Conservation (phyloP, 257 asterid genomes). For the Galeopsis tetrahit region DNA sequence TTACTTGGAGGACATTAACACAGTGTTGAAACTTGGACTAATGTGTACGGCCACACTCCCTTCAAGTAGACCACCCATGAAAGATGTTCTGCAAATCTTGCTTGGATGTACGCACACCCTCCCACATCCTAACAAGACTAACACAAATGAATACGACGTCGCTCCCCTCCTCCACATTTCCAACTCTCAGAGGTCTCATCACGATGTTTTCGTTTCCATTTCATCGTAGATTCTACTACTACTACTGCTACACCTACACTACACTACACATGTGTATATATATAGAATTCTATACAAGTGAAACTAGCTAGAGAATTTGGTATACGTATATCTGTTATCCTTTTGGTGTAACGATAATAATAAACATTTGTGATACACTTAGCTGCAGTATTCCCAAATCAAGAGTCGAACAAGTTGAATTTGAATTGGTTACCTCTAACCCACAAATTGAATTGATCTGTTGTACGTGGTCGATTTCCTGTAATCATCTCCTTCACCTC, state of each 20-base stretch:
- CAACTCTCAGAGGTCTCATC: slow-evolving; percentile 37
- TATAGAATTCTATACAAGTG: too few relatives aligned
- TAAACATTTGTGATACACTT: too few relatives aligned
- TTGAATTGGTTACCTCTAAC: too few relatives aligned
- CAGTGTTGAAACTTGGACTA: slow-evolving; percentile 71
- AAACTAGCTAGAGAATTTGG: too few relatives aligned
- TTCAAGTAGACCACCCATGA: slow-evolving; percentile 77
- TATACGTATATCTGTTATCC: too few relatives aligned
- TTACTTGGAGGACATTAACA: slow-evolving; percentile 58
- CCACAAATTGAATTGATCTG: too few relatives aligned
- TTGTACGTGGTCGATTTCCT: too few relatives aligned
- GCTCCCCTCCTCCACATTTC: slow-evolving; percentile 70
- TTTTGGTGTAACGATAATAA: too few relatives aligned
- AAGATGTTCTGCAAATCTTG: slow-evolving; percentile 63
- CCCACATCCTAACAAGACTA: slow-evolving; percentile 37
- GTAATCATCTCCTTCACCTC: too few relatives aligned
- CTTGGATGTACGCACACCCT: slow-evolving; percentile 44
- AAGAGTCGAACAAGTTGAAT: too few relatives aligned
- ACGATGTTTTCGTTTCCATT: slow-evolving; percentile 42
- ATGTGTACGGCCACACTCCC: slow-evolving; percentile 69
- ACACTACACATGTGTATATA: not conserved
- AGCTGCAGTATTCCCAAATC: too few relatives aligned
- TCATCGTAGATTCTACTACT: not conserved
- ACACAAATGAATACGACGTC: slow-evolving; percentile 49
- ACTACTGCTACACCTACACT: not conserved